phyloP scores from a whole-genome alignment of 768 basidiomycete species.

The Rhodotorula toruloides region DNA sequence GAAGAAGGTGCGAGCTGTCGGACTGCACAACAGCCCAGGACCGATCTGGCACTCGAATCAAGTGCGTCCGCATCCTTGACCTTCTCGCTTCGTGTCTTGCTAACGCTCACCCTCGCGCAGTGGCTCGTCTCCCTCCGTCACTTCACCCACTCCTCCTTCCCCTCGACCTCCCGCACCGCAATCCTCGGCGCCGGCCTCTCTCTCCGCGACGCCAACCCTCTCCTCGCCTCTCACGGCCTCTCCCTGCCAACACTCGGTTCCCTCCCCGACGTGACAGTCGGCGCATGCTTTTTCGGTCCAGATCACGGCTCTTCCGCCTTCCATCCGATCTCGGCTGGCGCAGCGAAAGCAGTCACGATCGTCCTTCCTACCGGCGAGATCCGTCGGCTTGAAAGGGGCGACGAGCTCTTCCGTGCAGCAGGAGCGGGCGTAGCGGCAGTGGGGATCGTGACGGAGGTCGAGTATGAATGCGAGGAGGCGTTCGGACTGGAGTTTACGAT shows the following conservation, averaged over 20 bases:
- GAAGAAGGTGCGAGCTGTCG: background rate
- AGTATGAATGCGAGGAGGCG: conserved; percentile 8
- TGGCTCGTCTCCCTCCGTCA: conserved; percentile 5
- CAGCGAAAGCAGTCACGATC: background rate
- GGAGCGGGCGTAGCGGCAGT: background rate
- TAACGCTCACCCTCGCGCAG: background rate
- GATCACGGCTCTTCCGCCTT: background rate
- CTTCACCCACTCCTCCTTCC: background rate
- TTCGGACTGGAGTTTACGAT: conserved; percentile 9
- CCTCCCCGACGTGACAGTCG: background rate
- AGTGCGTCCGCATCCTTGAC: background rate
- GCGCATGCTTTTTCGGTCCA: background rate
- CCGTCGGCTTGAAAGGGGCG: background rate
- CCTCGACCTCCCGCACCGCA: background rate
- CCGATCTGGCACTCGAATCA: conserved; percentile 2
- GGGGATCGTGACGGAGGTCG: background rate
- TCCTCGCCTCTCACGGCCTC: conserved; percentile 1
- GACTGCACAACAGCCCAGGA: background rate
- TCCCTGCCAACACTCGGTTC: background rate
- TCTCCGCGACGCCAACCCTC: background rate
- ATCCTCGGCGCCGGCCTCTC: conserved; percentile 2
- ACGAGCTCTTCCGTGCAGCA: background rate
- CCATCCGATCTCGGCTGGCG: background rate
- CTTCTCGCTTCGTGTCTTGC: background rate
- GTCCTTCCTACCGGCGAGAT: conserved; percentile 2